Base-by-base conservation (phyloP, 2,329 filamentous ascomycete species). In the Plenodomus lindquistii region DNA sequence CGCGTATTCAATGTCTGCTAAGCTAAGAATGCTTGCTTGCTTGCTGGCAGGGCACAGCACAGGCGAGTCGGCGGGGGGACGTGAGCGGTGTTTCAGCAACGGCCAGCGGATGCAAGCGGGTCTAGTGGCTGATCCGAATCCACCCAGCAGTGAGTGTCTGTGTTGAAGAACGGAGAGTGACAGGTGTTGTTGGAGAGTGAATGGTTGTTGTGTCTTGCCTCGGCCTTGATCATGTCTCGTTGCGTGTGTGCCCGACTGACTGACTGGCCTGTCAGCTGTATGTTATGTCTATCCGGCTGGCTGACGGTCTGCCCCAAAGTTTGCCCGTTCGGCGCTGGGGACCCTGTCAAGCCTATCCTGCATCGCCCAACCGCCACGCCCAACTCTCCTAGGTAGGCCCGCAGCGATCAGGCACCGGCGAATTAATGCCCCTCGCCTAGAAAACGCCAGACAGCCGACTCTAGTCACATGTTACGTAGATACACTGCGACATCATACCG, bases 21-120 rank as follows among this genome's bases (percentile, higher is more conserved):
- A 64, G 52, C 56, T 65, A 62, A 64, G 60, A 67, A 66, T 64
- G 65, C 54, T 62, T 34, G 55, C 55, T 52, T n/a, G n/a, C n/a
- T n/a, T n/a, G n/a, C n/a, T n/a, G n/a, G n/a, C n/a, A n/a, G n/a
- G 51, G 49, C 52, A 52, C 42, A 53, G 58, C 60, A 55, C 44
- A 51, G 54, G 44, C 51, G 54, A 48, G 54, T 59, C 21, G 53
- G 63, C 55, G 59, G 57, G 57, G 53, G 55, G 55, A 37, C 22
- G 37, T 35, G 44, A 52, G 47, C 42, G 29, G 46, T 56, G 63
- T 68, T 65, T 67, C 64, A 65, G 56, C 50, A 42, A 44, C 39
- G 37, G 46, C 39, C 40, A 44, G 43, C 46, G 36, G 37, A 20
- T 36, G 41, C 44, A 31, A 31, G 38, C 35, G 42, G 16, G 17